Evolutionary conservation across 1,284 basidiomycete species (phyloP).

Genomic region (Cerioporus squamosus): DNA sequence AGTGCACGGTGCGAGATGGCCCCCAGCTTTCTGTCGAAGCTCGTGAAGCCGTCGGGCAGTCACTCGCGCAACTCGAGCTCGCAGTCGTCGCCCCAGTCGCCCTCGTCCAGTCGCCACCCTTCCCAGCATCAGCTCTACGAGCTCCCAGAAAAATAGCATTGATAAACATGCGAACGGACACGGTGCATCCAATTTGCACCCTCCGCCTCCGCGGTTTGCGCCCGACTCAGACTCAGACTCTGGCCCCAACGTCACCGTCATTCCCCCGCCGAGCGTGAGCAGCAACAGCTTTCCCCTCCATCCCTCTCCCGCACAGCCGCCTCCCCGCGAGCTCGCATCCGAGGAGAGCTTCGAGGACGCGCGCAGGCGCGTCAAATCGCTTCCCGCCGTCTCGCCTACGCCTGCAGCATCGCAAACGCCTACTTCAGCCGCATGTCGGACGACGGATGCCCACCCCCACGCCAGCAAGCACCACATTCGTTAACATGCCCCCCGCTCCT

Average conservation of each 20-base stretch:
- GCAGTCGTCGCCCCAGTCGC: slow-evolving; percentile 27
- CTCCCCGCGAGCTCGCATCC: slow-evolving; percentile 3
- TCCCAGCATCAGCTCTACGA: slow-evolving; percentile 28
- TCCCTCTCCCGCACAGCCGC: slow-evolving; percentile 8
- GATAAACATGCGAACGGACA: not conserved
- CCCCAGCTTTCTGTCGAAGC: slow-evolving; percentile 41
- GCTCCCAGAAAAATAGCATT: slow-evolving; percentile 11
- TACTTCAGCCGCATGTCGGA: slow-evolving; percentile 26
- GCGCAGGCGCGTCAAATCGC: slow-evolving; percentile 25
- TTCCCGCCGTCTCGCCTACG: slow-evolving; percentile 15
- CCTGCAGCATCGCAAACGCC: not conserved
- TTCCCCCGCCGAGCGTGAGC: slow-evolving; percentile 53
- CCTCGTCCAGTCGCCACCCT: slow-evolving; percentile 20
- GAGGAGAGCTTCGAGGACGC: slow-evolving; percentile 10
- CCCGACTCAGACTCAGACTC: slow-evolving; percentile 32
- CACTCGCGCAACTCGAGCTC: slow-evolving; percentile 26
- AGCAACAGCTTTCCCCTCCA: slow-evolving; percentile 25
- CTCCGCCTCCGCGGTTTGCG: slow-evolving; percentile 5
- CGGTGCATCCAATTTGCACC: not conserved
- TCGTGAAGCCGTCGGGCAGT: slow-evolving; percentile 33
- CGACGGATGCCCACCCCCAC: slow-evolving; percentile 36
- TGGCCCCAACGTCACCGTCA: slow-evolving; percentile 55
- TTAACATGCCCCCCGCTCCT: slow-evolving; percentile 24
- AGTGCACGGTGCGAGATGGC: slow-evolving; percentile 33
- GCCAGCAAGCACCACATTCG: slow-evolving; percentile 31